phyloP scores from a whole-genome alignment of 75 land plant genomes.

The Pseudotsuga menziesii region DNA sequence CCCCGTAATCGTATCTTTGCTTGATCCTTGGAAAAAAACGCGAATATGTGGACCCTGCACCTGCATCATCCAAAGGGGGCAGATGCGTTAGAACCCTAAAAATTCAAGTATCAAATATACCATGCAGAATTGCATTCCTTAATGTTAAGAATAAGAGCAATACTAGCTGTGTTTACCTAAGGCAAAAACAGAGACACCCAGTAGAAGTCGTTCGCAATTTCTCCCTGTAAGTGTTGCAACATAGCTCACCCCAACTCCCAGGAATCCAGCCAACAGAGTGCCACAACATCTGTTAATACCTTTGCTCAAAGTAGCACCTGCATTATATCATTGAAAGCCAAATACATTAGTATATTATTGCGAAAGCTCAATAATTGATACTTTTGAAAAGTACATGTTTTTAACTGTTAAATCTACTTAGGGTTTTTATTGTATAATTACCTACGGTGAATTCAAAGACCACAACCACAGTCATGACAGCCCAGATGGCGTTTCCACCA shows the following conservation, averaged over 20 bases:
- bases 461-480: conserved; percentile 33
- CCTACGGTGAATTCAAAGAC: conserved; percentile 72
- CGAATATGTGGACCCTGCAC: conserved; percentile 25
- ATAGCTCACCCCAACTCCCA: conserved; percentile 32
- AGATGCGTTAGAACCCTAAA: not conserved
- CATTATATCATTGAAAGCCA: not conserved
- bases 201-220: conserved; percentile 15
- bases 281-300: conserved; percentile 50
- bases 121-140: not conserved
- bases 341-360: too few relatives aligned
- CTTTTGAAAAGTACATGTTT: too few relatives aligned
- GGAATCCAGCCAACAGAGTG: conserved; percentile 46
- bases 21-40: conserved; percentile 39
- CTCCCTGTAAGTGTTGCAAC: conserved; percentile 33
- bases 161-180: conserved; percentile 26
- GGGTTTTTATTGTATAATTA: too few relatives aligned
- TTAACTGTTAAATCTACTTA: too few relatives aligned
- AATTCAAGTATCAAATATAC: not conserved
- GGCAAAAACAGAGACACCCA: conserved; percentile 40
- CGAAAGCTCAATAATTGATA: too few relatives aligned
- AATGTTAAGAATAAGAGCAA: not conserved
- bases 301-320: conserved; percentile 68
- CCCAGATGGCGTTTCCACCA: conserved; percentile 33
- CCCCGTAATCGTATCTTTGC: conserved; percentile 22
- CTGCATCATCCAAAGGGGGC: conserved; percentile 15